Evolutionary conservation across 352 stramenopile species (phyloP), one percentile per base, ranked within the genome.

Genomic region (Aphanomyces stellatus): DNA sequence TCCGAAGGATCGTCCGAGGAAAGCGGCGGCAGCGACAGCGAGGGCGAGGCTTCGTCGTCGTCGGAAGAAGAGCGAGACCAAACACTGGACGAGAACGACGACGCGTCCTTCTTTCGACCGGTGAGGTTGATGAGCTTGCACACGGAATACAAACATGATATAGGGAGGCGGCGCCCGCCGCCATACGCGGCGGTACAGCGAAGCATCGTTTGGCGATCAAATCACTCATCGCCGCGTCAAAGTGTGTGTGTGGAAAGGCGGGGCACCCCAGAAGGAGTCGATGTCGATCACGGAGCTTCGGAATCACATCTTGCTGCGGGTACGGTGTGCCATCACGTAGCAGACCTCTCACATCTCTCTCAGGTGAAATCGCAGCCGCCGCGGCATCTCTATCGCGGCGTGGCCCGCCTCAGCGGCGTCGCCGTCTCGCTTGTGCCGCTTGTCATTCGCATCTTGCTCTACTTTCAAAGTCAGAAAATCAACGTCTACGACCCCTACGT

Each of bases 201-300:
- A 67, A 55, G 22, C 41, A 17, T 43, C 60, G 25, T 72, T 74
- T 42, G 61, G 53, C 22, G 79, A 88, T 11, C 76, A 80, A 27
- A 83, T 90, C 53, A 71, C 78, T 31, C 76, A 80, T 51, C 79
- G 85, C 46, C 81, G 81, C 25, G 78, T 93, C 15, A 90, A 75
- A 27, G 85, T 93, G 10, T 89, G 81, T 37, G 77, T 93, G 0
- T 93, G 85, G 85, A 82, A 90, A 65, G 74, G 86, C 43, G 81
- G 82, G 0, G 66, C 81, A 28, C 76, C 81, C 5, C 77, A 77
- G 22, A 93, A 93, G 69, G 76, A 79, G 37, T 76, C 78, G n/a
- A 90, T 93, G 82, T 84, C 85, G 3, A 87, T 93, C 41, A 80
- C 82, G 2, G 85, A 93, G 63, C 72, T 93, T 51, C 82, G 85